These are phyloP conservation scores for Phaseolus lunatus DNA, from an alignment of 306 rosid genomes.

Conservation along the genomic window DNA sequence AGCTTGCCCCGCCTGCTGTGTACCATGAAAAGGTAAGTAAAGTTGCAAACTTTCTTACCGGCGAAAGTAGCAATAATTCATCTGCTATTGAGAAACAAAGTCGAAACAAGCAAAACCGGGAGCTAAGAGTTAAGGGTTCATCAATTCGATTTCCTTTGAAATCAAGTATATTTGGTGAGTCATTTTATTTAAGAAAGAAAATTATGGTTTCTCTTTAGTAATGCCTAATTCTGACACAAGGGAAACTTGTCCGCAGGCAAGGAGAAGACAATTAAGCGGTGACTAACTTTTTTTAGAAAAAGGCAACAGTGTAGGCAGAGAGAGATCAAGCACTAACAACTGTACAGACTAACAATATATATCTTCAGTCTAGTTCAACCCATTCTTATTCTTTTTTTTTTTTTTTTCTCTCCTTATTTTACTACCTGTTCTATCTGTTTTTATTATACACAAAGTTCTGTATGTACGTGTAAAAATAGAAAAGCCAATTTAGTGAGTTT, in stretches of 20 bases:
- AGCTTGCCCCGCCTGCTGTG: constrained; percentile 92
- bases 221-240: constrained; percentile 45
- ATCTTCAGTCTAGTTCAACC: constrained; percentile 37
- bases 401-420: constrained; percentile 27
- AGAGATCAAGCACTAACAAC: constrained; percentile 47
- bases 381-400: constrained; percentile 42
- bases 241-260: constrained; percentile 59
- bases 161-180: constrained; percentile 82
- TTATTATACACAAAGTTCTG: constrained; percentile 30
- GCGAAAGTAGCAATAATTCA: constrained; percentile 68
- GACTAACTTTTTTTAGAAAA: constrained; percentile 40
- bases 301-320: background rate
- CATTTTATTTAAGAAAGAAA: constrained; percentile 24
- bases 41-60: constrained; percentile 60
- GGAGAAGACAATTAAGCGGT: constrained; percentile 71
- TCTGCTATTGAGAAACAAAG: constrained; percentile 56
- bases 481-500: constrained; percentile 23
- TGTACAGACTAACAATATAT: constrained; percentile 55
- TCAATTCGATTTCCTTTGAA: constrained; percentile 77
- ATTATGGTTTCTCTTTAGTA: background rate
- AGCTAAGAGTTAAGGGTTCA: constrained; percentile 81
- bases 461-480: constrained; percentile 27
- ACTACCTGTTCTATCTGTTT: constrained; percentile 25
- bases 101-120: constrained; percentile 66
- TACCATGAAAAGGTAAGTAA: constrained; percentile 90